Base-by-base conservation (phyloP, 306 rosid species). In the Crotalaria pallida region DNA sequence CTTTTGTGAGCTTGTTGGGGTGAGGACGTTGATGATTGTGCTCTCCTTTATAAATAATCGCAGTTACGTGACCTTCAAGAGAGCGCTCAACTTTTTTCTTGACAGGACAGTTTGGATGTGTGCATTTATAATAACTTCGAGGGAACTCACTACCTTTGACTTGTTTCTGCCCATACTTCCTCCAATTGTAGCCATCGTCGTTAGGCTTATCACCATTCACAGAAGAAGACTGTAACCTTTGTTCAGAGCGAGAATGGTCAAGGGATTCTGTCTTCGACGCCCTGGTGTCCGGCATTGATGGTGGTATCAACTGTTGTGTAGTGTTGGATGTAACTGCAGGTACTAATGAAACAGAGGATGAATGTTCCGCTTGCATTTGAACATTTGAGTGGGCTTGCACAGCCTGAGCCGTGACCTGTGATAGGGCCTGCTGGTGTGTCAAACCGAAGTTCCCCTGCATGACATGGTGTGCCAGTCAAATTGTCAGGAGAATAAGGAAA, bases 131-230 rank as follows among this genome's bases (percentile, higher is more conserved):
- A 67, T 88, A 88, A 77, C 96, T 82, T 57, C 94, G 73, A 65
- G 94, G 93, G 61, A 84, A 88, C 36, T 90, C 92, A 56, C 96
- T 86, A 7, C 96, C 96, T 27, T 90, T 90, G 72, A 90, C 95
- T 55, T 84, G 88, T 81, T 88, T 90, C 82, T 88, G 96, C 41
- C 96, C 96, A 65, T 90, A 90, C 68, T 90, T 88, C 45, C 96
- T 80, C 96, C 96, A 90, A 64, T 86, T 90, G 80, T 57, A 90
- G 36, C 92, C 94, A 59, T 90, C 96, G 0, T 77, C 74, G 61
- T 75, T 77, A 51, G 94, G 95, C 71, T 79, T 88, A 55, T 82
- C 89, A 18, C 63, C 81, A 57, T 73, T 34, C 29, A 74, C 63
- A 6, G 75, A 66, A 69, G 90, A 66, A 16, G 80, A 59, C 1